Evolutionary conservation across 306 rosid genomes (phyloP).

Genomic region (Prinsepia uniflora): DNA sequence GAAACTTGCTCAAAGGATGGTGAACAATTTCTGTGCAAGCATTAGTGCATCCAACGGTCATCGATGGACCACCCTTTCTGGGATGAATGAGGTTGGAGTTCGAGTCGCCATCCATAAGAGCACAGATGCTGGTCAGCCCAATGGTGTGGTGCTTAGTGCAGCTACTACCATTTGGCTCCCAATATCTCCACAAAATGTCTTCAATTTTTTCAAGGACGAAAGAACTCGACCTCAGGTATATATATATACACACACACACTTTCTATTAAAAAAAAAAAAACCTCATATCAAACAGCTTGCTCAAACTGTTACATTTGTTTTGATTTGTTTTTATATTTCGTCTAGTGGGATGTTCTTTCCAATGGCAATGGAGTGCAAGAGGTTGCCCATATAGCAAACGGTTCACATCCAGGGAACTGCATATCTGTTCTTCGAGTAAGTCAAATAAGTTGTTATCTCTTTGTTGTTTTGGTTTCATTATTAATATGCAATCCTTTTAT

Average conservation of each 20-base stretch:
- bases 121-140: constrained; percentile 80
- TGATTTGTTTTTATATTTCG: neutral
- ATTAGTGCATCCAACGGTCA: constrained; percentile 74
- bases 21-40: constrained; percentile 73
- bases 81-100: constrained; percentile 69
- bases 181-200: constrained; percentile 70
- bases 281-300: no score
- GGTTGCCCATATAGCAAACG: constrained; percentile 93
- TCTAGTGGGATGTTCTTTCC: constrained; percentile 95
- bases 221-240: constrained; percentile 79
- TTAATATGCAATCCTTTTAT: neutral
- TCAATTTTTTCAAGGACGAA: constrained; percentile 90
- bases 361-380: constrained; percentile 80
- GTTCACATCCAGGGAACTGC: constrained; percentile 87
- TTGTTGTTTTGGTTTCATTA: neutral
- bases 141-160: constrained; percentile 82
- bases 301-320: constrained; percentile 2
- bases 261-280: neutral
- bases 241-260: neutral
- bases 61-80: constrained; percentile 78
- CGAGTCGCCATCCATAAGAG: constrained; percentile 74
- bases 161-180: constrained; percentile 96
- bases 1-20: constrained; percentile 97
- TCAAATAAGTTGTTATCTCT: neutral
- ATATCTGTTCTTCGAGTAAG: constrained; percentile 84